Evolutionary conservation across 208 protist species (phyloP).

Genomic region (Leishmania mexicana): DNA sequence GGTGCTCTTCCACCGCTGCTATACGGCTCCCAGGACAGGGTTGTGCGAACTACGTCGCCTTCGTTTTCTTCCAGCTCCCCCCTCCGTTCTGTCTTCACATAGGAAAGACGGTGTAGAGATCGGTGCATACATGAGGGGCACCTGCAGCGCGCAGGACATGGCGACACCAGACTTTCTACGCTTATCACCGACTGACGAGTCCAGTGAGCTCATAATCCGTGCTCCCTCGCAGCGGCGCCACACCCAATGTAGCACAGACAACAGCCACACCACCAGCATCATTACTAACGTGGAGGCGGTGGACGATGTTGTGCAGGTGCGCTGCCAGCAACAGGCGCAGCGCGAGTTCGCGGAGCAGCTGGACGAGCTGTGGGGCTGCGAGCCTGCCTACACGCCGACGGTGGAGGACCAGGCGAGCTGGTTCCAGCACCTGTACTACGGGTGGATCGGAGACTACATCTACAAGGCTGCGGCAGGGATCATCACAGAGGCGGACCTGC

Average conservation of each 20-base stretch:
- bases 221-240: background rate
- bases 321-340: slow-evolving; percentile 6
- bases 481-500: slow-evolving; percentile 41
- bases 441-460: slow-evolving; percentile 60
- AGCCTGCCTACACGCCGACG: slow-evolving; percentile 28
- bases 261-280: background rate
- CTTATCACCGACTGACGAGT: background rate
- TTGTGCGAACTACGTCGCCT: background rate
- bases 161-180: background rate
- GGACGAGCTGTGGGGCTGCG: slow-evolving; percentile 35
- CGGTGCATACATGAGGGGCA: background rate
- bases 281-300: slow-evolving; percentile 4
- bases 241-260: background rate
- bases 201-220: background rate
- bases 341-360: slow-evolving; percentile 12
- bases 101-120: background rate
- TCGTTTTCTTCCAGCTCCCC: background rate
- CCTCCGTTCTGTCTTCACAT: background rate
- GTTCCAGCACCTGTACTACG: slow-evolving; percentile 57
- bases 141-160: background rate
- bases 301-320: slow-evolving; percentile 14
- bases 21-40: background rate
- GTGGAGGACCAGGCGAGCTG: slow-evolving; percentile 43
- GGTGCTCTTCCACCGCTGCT: background rate
- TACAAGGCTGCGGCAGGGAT: slow-evolving; percentile 32